A percentile compares a stretch with the other conserved stretches of the same genome.
These are phyloP conservation scores for Ambrosia trifida DNA, from an alignment of 129 eudicot species.

Conservation along the genomic window DNA sequence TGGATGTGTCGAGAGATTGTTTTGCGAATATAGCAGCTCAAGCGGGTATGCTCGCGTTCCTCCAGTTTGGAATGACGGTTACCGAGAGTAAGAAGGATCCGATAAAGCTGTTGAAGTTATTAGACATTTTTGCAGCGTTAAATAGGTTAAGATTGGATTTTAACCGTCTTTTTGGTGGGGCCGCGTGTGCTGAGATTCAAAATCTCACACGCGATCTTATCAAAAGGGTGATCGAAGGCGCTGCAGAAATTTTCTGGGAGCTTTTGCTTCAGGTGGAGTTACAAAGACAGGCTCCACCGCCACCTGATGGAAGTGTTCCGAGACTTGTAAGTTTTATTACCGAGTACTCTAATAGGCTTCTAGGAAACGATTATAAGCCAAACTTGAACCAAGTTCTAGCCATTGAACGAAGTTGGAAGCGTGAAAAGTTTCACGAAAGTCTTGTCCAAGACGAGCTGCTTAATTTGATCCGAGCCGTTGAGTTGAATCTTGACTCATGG, in stretches of 20 bases:
- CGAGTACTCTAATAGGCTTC: constrained; percentile 81
- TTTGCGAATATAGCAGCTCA: constrained; percentile 93
- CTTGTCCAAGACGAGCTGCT: constrained; percentile 72
- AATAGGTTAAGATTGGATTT: constrained; percentile 86
- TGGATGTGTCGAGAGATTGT: constrained; percentile 87
- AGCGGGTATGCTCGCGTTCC: constrained; percentile 92
- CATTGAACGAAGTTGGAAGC: constrained; percentile 95
- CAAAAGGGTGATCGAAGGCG: constrained; percentile 88
- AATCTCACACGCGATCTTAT: constrained; percentile 88
- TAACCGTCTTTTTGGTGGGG: constrained; percentile 92
- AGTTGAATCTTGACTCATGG: constrained; percentile 81
- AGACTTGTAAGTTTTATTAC: constrained; percentile 80
- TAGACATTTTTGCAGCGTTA: constrained; percentile 87
- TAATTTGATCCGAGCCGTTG: constrained; percentile 71
- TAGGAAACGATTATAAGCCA: constrained; percentile 87
- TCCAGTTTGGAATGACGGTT: constrained; percentile 87
- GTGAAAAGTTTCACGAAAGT: constrained; percentile 83
- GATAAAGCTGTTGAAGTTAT: constrained; percentile 72
- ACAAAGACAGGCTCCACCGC: constrained; percentile 92
- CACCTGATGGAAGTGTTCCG: constrained; percentile 85
- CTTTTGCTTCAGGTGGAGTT: constrained; percentile 89
- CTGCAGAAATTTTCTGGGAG: constrained; percentile 94
- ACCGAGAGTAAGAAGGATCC: constrained; percentile 98
- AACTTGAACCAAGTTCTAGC: constrained; percentile 83
- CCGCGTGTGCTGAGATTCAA: constrained; percentile 92